Conservation (phyloP, 1,139 yeast species). For the Hyphopichia burtonii region DNA sequence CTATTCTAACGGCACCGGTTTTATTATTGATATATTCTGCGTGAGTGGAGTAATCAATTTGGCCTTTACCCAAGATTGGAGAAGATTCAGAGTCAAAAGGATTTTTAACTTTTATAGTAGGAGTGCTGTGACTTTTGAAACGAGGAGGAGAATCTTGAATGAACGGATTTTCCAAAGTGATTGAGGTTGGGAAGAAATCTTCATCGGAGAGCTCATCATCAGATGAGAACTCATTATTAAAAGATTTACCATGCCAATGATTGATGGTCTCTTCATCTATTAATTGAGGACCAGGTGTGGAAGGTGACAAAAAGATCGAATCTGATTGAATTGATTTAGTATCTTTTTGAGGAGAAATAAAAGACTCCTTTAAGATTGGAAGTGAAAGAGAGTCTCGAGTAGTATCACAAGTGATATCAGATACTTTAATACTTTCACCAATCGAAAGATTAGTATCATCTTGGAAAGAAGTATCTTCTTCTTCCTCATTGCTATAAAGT, state of each 20-base stretch:
- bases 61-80: slow-evolving; percentile 1
- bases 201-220: slow-evolving; percentile 30
- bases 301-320: slow-evolving; percentile 6
- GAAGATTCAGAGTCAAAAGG: slow-evolving; percentile 5
- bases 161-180: slow-evolving; percentile 19
- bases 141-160: slow-evolving; percentile 4
- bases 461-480: slow-evolving; percentile 4
- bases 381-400: neutral
- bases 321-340: neutral
- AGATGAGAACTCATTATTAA: slow-evolving; percentile 23
- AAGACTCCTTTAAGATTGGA: neutral
- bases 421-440: slow-evolving; percentile 10
- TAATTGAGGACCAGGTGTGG: slow-evolving; percentile 37
- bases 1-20: slow-evolving; percentile 38
- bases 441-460: slow-evolving; percentile 7
- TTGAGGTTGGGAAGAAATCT: slow-evolving; percentile 1
- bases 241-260: slow-evolving; percentile 40
- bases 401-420: neutral
- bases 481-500: slow-evolving; percentile 19
- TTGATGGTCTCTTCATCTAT: slow-evolving; percentile 32
- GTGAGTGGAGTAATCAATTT: slow-evolving; percentile 36
- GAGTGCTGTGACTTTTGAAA: neutral
- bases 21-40: slow-evolving; percentile 37
- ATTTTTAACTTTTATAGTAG: neutral
- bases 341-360: slow-evolving; percentile 1